Evolutionary conservation across 768 basidiomycete genomes (phyloP).

Genomic region (Leccinum subgranulosum): DNA sequence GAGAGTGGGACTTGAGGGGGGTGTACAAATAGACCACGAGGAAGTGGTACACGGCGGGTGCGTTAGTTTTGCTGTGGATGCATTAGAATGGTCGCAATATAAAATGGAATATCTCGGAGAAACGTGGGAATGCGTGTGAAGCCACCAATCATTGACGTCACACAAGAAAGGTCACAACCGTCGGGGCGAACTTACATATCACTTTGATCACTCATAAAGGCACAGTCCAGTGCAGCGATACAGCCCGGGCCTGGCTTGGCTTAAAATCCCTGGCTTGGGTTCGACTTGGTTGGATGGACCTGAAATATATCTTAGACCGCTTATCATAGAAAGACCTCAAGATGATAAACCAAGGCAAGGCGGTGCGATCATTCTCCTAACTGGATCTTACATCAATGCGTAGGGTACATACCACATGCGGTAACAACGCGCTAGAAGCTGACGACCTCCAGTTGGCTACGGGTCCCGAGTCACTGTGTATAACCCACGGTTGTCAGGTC

Average conservation of each 20-base stretch:
- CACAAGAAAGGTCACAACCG: not conserved
- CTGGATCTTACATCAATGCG: not conserved
- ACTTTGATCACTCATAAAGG: not conserved
- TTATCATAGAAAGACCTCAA: not conserved
- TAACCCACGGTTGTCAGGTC: not conserved
- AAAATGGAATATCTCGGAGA: not conserved
- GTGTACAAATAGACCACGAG: slow-evolving; percentile 5
- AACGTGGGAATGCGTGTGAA: slow-evolving; percentile 8
- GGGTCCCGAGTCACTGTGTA: not conserved
- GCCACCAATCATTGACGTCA: not conserved
- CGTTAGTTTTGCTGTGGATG: slow-evolving; percentile 21
- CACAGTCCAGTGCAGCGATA: not conserved
- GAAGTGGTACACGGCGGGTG: slow-evolving; percentile 9
- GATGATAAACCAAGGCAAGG: not conserved
- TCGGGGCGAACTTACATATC: too few relatives aligned
- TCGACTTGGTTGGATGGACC: not conserved
- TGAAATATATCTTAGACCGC: not conserved
- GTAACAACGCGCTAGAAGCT: not conserved
- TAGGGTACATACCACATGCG: not conserved
- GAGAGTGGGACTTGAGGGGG: not conserved
- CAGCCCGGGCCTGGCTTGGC: not conserved
- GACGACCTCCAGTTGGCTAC: not conserved
- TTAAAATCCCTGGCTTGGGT: not conserved
- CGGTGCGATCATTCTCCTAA: not conserved
- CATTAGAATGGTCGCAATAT: slow-evolving; percentile 11